phyloP scores from a whole-genome alignment of 768 basidiomycete species.

The Leccinum uliginosum region DNA sequence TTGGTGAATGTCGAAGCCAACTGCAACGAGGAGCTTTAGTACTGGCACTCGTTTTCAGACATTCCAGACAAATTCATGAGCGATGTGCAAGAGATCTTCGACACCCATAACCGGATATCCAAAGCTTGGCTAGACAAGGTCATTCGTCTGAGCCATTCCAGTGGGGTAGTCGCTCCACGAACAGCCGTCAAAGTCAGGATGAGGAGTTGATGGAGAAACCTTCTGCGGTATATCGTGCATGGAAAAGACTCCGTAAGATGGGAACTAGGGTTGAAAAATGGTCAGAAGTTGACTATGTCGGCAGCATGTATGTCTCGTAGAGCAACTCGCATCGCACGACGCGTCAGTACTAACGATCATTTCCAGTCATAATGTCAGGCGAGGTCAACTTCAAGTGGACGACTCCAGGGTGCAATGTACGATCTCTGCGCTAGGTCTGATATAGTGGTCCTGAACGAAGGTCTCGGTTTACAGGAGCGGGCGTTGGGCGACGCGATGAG shows the following conservation, averaged over 20 bases:
- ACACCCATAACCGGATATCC: conserved; percentile 35
- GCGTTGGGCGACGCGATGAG: background rate
- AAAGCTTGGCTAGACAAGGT: conserved; percentile 42
- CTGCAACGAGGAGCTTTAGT: no score
- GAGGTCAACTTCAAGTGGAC: no score
- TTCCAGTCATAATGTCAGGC: conserved; percentile 43
- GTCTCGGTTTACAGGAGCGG: background rate
- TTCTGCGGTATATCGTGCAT: conserved; percentile 39
- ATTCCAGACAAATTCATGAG: conserved; percentile 36
- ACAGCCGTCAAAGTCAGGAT: conserved; percentile 14
- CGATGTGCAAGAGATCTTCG: conserved; percentile 38
- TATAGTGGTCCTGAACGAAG: no score
- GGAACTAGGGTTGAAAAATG: conserved; percentile 41
- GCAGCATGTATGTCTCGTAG: conserved; percentile 43
- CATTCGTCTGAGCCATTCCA: background rate
- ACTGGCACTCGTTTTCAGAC: no score
- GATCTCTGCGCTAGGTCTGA: no score
- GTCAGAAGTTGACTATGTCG: conserved; percentile 52
- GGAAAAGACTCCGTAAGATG: conserved; percentile 43
- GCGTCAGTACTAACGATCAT: background rate
- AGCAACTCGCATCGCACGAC: background rate
- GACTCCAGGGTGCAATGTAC: no score
- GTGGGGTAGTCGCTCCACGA: conserved; percentile 14
- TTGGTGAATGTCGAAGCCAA: no score
- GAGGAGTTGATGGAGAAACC: conserved; percentile 35